A percentile compares a stretch with the other conserved stretches of the same genome.
These are phyloP conservation scores for Cercospora zeina DNA, from an alignment of 2,329 filamentous ascomycete species.

Conservation along the genomic window DNA sequence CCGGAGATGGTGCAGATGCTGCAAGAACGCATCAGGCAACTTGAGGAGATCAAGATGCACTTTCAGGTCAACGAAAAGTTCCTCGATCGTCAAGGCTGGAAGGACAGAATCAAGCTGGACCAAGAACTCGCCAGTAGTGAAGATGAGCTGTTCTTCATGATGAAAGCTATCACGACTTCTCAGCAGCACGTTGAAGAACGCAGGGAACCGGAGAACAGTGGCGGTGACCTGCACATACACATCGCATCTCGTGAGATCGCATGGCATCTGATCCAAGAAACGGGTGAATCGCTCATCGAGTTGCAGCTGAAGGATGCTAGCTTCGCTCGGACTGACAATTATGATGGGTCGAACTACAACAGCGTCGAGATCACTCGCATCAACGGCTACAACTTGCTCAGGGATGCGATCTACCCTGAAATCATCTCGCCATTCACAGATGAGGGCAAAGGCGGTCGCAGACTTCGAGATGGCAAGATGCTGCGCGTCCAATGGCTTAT, in stretches of 20 bases:
- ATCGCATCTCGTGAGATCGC: conserved; percentile 94
- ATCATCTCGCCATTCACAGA: conserved; percentile 92
- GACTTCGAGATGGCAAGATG: conserved; percentile 75
- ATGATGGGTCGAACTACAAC: conserved; percentile 94
- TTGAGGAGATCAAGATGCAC: conserved; percentile 94
- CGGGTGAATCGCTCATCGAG: conserved; percentile 77
- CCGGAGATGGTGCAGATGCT: conserved; percentile 89
- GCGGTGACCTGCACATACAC: conserved; percentile 83
- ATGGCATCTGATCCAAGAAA: conserved; percentile 91
- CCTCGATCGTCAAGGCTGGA: conserved; percentile 86
- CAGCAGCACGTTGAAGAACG: conserved; percentile 81
- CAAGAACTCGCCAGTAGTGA: conserved; percentile 85
- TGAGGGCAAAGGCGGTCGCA: conserved; percentile 54
- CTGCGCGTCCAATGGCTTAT: conserved; percentile 95
- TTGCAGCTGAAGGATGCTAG: conserved; percentile 87
- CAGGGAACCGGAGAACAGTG: conserved; percentile 63
- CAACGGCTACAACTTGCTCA: conserved; percentile 83
- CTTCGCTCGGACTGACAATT: conserved; percentile 95
- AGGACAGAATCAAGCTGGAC: conserved; percentile 84
- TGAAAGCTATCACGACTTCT: conserved; percentile 98
- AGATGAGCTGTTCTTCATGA: conserved; percentile 98
- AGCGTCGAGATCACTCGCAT: conserved; percentile 84
- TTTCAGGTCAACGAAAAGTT: conserved; percentile 91
- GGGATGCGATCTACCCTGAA: conserved; percentile 88
- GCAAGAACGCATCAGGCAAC: conserved; percentile 86